Evolutionary conservation across 768 basidiomycete genomes (phyloP), one percentile per base, ranked within the genome.

Genomic region (Lactifluus piperatus): DNA sequence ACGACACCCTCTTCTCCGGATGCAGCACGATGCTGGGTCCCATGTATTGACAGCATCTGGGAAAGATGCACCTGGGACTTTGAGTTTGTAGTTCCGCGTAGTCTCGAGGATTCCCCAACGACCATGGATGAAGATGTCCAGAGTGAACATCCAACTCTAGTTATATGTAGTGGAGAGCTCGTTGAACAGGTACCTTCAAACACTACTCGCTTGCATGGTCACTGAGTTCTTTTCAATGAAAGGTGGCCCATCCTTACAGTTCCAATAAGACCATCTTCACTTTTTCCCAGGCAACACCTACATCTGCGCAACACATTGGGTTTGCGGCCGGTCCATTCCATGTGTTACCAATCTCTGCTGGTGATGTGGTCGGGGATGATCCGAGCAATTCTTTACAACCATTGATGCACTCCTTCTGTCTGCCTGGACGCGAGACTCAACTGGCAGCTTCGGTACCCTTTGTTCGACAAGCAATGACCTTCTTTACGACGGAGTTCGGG

Each of bases 31-130:
- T 94, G 91, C 66, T 99, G 97, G 97, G 86, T 97, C n/a, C 97
- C 97, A 14, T 99, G 97, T 67, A 72, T 97, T 20, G 97, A 99
- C 71, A 90, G 83, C 66, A 72, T 93, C 22, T 95, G 93, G 91
- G 94, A 97, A 72, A 86, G 91, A 66, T 97, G 91, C 66, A 94
- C 95, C 7, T 99, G 97, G 97, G 97, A 99, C 68, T 88, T 98
- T 57, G 92, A 97, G 71, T 91, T 97, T 70, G 83, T 97, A 51
- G 94, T 97, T 34, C 94, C 94, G 51, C 79, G 86, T 64, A 86
- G 83, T 67, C 74, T 91, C 14, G 86, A 91, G 69, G 88, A 88
- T 47, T 47, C 74, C 69, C 76, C 80, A 10, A 78, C 77, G 24
- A 68, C 56, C 68, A 66, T 61, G 50, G 75, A 71, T 36, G 80